Percentiles rank a stretch among this genome's conserved stretches.
phyloP scores from a whole-genome alignment of 2,329 filamentous ascomycete species.

The Aspergillus caelatus region DNA sequence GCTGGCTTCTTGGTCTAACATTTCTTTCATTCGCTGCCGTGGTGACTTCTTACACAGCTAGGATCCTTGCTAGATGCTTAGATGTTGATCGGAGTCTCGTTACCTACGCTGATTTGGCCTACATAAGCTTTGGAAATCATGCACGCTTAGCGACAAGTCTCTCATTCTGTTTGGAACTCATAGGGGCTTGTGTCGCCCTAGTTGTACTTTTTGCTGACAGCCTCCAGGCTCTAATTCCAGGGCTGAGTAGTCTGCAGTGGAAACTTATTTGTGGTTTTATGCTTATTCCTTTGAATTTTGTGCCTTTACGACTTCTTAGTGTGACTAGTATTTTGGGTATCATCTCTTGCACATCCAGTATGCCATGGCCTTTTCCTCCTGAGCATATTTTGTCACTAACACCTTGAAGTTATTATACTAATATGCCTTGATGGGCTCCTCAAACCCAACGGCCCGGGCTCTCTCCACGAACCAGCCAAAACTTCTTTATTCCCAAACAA shows the following conservation, averaged over 20 bases:
- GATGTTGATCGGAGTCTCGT: slow-evolving; percentile 82
- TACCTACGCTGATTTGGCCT: slow-evolving; percentile 92
- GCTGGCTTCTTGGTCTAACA: slow-evolving; percentile 80
- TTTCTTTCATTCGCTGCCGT: slow-evolving; percentile 74
- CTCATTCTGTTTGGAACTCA: slow-evolving; percentile 82
- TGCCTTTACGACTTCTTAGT: slow-evolving; percentile 80
- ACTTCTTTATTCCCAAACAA: slow-evolving; percentile 84
- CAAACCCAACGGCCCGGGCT: slow-evolving; percentile 78
- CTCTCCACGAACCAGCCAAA: slow-evolving; percentile 74
- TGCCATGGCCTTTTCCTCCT: slow-evolving; percentile 46
- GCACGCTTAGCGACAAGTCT: slow-evolving; percentile 82
- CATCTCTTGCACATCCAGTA: slow-evolving; percentile 82
- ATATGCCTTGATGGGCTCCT: slow-evolving; percentile 84
- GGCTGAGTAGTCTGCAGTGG: slow-evolving; percentile 71
- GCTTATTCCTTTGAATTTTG: slow-evolving; percentile 79
- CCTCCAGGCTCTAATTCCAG: slow-evolving; percentile 75
- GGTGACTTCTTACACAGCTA: slow-evolving; percentile 83
- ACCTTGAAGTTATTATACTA: slow-evolving; percentile 71
- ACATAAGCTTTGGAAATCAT: slow-evolving; percentile 80
- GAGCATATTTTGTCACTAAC: slow-evolving; percentile 30
- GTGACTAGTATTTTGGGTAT: slow-evolving; percentile 95
- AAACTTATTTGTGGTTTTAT: slow-evolving; percentile 81
- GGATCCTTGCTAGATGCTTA: slow-evolving; percentile 82
- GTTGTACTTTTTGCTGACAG: slow-evolving; percentile 94
- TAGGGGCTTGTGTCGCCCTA: slow-evolving; percentile 86